Base-by-base conservation (phyloP, 306 rosid species). In the Pyrus pyrifolia region DNA sequence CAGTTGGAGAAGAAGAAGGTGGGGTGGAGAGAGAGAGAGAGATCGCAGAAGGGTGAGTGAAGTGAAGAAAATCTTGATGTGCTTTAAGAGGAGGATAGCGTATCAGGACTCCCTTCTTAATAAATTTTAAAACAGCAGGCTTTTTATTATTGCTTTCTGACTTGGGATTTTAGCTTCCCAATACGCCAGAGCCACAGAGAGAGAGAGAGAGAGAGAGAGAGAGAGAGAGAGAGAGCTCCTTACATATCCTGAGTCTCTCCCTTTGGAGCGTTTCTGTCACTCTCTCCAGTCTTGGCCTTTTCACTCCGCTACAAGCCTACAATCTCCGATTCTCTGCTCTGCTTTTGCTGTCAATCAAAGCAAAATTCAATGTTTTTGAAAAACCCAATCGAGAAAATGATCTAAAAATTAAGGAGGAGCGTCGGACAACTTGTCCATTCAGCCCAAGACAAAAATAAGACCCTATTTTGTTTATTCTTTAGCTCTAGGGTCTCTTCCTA, bases 141-240 rank as follows among this genome's bases (percentile, higher is more conserved):
- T 73, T 83, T 80, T 82, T 72, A 84, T 89, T 81, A 88, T 87
- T 91, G 91, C 91, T 79, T 68, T 86, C 89, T 83, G 91, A 91
- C 87, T 85, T 80, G 89, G 91, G 93, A 87, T 89, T 93, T 93
- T 86, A 86, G 83, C 69, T 91, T 91, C 87, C 89, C 93, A 91
- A 89, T 40, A 59, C 67, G 77, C 75, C 73, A 55, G 55, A 15
- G 53, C 53, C 1, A 12, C 15, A 45, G 51, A 44, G 4, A 44
- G 46, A 30, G 31, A 42, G 14, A 42, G 46, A 30, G 33, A 42
- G 45, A 9, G 46, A 30, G 33, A 42, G 45, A 9, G 45, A 42
- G 18, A 46, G 53, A 49, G 53, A 49, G 21, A 15, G 53, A 14
- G 19, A 49, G 53, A 4, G 19, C 8, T 58, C 88, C 83, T 8